Evolutionary conservation across 2,329 filamentous ascomycete genomes (phyloP).

Genomic region (Fusarium verrucosum): DNA sequence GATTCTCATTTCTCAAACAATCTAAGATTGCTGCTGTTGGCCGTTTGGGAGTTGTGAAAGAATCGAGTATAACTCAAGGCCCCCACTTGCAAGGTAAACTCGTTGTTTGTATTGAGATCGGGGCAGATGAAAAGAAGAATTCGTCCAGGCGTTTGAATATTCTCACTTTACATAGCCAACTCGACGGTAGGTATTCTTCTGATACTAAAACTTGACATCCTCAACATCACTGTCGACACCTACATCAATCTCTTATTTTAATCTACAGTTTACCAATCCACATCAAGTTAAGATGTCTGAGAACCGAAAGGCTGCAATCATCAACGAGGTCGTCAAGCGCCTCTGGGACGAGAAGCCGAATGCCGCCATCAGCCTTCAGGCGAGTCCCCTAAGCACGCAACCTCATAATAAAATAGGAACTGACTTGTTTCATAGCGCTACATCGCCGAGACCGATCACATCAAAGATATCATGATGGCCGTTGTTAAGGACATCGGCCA

Average conservation of each 20-base stretch:
- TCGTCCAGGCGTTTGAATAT: background rate
- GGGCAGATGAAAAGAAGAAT: background rate
- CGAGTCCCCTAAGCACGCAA: background rate
- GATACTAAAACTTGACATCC: background rate
- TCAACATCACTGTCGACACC: constrained; percentile 8
- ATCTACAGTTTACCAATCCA: background rate
- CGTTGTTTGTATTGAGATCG: background rate
- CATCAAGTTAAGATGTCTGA: constrained; percentile 1
- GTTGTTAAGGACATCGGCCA: constrained; percentile 28
- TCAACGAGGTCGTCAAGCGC: constrained; percentile 15
- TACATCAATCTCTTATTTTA: background rate
- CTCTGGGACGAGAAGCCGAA: constrained; percentile 1
- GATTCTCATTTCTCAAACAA: background rate
- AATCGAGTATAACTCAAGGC: background rate
- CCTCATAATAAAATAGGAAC: background rate
- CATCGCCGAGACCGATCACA: constrained; percentile 20
- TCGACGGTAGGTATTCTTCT: background rate
- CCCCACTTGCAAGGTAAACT: background rate
- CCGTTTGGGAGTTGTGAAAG: background rate
- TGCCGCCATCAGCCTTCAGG: constrained; percentile 5
- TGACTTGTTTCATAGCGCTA: constrained; percentile 17
- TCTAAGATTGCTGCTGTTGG: background rate
- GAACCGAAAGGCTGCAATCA: background rate
- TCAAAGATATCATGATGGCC: constrained; percentile 29
- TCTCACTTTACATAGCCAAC: background rate